Evolutionary conservation across 805 yeast species (phyloP), one percentile per base, ranked within the genome.

Genomic region (Ogataea allantospora): DNA sequence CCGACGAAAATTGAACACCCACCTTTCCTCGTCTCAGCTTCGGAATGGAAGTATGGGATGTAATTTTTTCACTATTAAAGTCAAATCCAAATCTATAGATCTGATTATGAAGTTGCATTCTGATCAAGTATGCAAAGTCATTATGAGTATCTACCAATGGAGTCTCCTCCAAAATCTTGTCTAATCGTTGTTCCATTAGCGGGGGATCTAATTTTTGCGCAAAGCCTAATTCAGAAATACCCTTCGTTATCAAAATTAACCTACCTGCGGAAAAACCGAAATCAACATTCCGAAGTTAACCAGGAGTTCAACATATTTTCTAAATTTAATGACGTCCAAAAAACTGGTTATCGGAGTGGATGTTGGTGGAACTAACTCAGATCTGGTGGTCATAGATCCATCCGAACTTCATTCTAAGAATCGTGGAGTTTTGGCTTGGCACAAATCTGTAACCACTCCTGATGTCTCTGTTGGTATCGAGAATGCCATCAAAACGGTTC

Each of bases 121-220:
- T 54, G 30, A 72, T 40, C 7, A 66, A 51, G 42, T 68, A 72
- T 5, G 77, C 76, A 46, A 73, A 66, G 48, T 73, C 78, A 42
- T 73, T 73, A 44, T 73, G 78, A 1, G 76, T 68, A 48, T 73
- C 78, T 8, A 70, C 67, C 11, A 73, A 55, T 3, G 78, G 77
- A 4, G 44, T 46, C n/a, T 29, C 46, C 27, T 40, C 35, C 7
- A 30, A 16, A n/a, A 35, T 23, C 18, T 29, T 13, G 12, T 24
- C 19, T 10, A 35, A 18, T 11, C 30, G 21, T 27, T 29, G 20
- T n/a, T 33, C 30, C 30, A 33, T 22, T 5, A n/a, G 6, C 2
- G 7, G 3, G 9, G 16, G 7, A 15, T 5, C 15, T 11, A 13
- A 6, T n/a, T 24, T 24, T 24, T 24, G 10, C 15, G 7, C 6